Percentiles rank a stretch among this genome's conserved stretches.
Evolutionary conservation across 371 early-diverging fungal species (phyloP).

Genomic region (Mucor circinelloides): DNA sequence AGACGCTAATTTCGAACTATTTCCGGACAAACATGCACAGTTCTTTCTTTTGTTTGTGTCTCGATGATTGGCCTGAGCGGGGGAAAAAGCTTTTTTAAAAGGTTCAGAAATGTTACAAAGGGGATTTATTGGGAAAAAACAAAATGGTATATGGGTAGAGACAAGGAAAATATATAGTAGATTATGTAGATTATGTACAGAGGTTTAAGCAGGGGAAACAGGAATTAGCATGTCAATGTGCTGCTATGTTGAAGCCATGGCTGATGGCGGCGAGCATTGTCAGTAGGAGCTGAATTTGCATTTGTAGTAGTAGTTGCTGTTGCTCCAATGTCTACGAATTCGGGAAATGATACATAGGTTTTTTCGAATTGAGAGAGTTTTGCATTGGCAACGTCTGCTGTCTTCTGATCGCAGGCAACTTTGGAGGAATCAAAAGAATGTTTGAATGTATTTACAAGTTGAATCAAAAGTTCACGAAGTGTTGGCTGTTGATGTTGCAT

Average conservation of each 20-base stretch:
- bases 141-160: not conserved
- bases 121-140: not conserved
- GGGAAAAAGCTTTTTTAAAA: not conserved
- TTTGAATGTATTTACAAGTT: conserved; percentile 12
- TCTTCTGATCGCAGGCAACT: not conserved
- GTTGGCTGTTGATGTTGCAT: conserved; percentile 2
- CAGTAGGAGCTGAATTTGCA: not conserved
- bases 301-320: not conserved
- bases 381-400: conserved; percentile 12
- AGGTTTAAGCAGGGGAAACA: not conserved
- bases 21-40: not conserved
- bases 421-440: conserved; percentile 8
- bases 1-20: not conserved
- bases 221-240: not conserved
- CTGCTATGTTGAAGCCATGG: not conserved
- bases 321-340: conserved; percentile 14
- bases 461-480: conserved; percentile 14
- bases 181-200: not conserved
- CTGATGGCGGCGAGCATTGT: not conserved
- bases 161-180: not conserved
- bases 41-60: not conserved
- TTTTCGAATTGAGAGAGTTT: conserved; percentile 25
- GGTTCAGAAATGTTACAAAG: not conserved
- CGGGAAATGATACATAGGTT: conserved; percentile 31
- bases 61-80: not conserved